Conservation (phyloP, 2,329 filamentous ascomycete species). For the Ophiocordyceps robertsii region DNA sequence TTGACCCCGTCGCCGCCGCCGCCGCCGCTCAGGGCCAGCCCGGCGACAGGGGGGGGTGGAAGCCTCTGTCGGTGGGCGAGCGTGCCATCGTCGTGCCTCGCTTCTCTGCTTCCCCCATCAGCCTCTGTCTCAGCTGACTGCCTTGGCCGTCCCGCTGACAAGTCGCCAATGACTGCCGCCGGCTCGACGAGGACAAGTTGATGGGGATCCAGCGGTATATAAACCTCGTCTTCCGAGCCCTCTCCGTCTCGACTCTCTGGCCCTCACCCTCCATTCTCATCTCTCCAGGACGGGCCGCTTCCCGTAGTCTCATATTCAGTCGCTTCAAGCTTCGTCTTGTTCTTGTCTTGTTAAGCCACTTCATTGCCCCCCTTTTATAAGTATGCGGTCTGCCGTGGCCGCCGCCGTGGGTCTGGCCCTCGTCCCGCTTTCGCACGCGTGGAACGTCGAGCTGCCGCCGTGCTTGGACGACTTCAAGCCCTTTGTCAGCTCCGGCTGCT, state of each 20-base stretch:
- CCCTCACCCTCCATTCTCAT: not conserved
- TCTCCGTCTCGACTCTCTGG: not conserved
- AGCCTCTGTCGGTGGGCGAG: too few species aligned
- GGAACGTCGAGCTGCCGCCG: conserved; percentile 28
- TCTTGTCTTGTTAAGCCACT: conserved; percentile 4
- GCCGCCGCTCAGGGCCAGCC: too few species aligned
- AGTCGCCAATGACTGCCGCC: not conserved
- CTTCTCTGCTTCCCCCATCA: too few species aligned
- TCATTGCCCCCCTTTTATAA: too few species aligned
- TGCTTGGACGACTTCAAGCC: conserved; percentile 31
- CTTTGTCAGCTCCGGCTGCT: conserved; percentile 35
- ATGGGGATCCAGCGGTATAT: not conserved
- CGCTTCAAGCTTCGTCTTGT: not conserved
- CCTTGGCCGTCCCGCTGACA: not conserved
- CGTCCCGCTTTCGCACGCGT: conserved; percentile 22
- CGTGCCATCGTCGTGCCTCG: too few species aligned
- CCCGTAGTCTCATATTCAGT: not conserved
- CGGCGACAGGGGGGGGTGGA: too few species aligned
- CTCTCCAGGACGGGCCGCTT: not conserved
- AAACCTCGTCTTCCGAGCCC: not conserved
- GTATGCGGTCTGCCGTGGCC: conserved; percentile 13
- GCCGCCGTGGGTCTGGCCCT: conserved; percentile 24
- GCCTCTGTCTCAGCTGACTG: too few species aligned
- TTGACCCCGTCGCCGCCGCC: too few species aligned
- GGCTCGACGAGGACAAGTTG: not conserved